Percentiles rank a stretch among this genome's conserved stretches.
phyloP scores from a whole-genome alignment of 2,329 filamentous ascomycete species.

The Aschersonia sp. region DNA sequence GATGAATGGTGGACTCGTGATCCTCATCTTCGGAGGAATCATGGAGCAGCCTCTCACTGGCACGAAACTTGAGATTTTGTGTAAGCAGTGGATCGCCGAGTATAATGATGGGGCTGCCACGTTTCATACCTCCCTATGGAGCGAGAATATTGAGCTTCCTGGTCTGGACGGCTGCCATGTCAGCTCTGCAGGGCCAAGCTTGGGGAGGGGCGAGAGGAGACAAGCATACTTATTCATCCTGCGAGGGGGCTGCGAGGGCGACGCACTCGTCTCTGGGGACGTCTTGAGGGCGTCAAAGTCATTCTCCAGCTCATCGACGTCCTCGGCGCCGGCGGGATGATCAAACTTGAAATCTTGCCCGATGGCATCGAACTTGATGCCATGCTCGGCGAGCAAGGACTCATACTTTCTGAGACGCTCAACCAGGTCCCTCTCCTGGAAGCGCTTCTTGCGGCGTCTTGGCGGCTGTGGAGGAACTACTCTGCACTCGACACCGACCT shows the following conservation, averaged over 20 bases:
- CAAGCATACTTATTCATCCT: conserved; percentile 4
- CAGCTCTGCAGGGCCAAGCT: background rate
- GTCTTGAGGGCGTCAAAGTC: conserved; percentile 41
- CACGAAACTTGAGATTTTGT: conserved; percentile 27
- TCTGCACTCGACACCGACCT: conserved; percentile 45
- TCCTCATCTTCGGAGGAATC: conserved; percentile 43
- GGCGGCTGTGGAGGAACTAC: conserved; percentile 42
- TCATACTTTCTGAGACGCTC: conserved; percentile 59
- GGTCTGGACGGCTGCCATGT: conserved; percentile 1
- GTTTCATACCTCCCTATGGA: conserved; percentile 34
- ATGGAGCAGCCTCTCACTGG: conserved; percentile 29
- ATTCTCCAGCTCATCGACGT: conserved; percentile 40
- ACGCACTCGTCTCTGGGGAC: conserved; percentile 29
- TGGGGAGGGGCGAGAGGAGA: background rate
- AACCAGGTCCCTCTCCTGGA: conserved; percentile 56
- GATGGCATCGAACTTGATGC: conserved; percentile 55
- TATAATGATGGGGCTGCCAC: background rate
- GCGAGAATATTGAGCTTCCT: conserved; percentile 27
- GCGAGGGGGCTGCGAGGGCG: conserved; percentile 13
- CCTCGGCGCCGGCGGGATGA: conserved; percentile 21
- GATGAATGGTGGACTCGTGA: conserved; percentile 38
- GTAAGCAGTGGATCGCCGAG: too few species aligned
- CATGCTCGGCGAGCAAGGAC: conserved; percentile 46
- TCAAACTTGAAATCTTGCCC: conserved; percentile 27
- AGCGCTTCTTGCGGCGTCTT: conserved; percentile 44